phyloP scores from a whole-genome alignment of 2,329 filamentous ascomycete species.

The Cladosporium sp. region DNA sequence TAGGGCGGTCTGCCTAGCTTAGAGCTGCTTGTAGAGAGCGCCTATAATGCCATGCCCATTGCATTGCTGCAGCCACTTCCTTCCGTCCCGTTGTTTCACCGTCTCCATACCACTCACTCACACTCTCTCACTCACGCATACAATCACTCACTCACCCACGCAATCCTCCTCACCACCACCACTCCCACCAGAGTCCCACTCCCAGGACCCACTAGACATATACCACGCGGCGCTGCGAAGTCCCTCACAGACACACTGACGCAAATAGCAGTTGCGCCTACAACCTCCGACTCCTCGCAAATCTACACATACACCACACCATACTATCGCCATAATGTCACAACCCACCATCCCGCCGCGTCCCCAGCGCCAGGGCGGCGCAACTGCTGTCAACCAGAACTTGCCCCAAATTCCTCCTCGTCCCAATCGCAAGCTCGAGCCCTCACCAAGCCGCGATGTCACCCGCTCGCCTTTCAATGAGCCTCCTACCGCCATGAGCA shows the following conservation, averaged over 20 bases:
- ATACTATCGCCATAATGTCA: slow-evolving; percentile 42
- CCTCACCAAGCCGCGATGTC: slow-evolving; percentile 72
- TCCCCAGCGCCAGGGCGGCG: slow-evolving; percentile 55
- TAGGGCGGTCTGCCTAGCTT: slow-evolving; percentile 30
- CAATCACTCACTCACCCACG: neutral
- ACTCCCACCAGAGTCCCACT: neutral
- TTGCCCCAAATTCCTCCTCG: slow-evolving; percentile 77
- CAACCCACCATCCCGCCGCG: slow-evolving; percentile 63
- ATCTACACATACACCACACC: neutral
- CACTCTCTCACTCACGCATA: neutral
- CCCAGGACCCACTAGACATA: neutral
- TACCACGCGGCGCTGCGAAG: neutral
- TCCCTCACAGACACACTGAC: slow-evolving; percentile 18
- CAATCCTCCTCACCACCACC: neutral
- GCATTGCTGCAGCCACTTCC: slow-evolving; percentile 7
- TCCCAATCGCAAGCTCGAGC: slow-evolving; percentile 74
- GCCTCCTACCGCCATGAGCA: slow-evolving; percentile 50
- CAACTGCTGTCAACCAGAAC: slow-evolving; percentile 48
- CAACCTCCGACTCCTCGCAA: neutral
- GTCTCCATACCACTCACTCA: neutral
- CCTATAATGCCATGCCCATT: slow-evolving; percentile 39
- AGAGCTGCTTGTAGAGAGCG: slow-evolving; percentile 63
- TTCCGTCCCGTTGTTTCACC: slow-evolving; percentile 12
- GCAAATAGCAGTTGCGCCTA: slow-evolving; percentile 12
- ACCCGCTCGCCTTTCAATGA: slow-evolving; percentile 86